Evolutionary conservation across 257 asterid genomes (phyloP), one percentile per base, ranked within the genome.

Genomic region (Nicotiana undulata): DNA sequence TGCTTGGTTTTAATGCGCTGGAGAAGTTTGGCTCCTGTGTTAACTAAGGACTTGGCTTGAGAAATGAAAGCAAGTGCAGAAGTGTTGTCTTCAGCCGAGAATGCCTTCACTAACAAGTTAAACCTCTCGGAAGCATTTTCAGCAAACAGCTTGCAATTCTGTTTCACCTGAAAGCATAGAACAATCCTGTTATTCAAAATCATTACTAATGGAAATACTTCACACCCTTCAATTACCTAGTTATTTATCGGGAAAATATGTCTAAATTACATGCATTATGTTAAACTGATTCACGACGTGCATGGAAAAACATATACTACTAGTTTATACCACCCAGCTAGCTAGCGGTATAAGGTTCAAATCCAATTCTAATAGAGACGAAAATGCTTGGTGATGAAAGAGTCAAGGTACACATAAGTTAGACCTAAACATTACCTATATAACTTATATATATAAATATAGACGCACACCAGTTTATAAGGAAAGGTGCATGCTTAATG

Each of bases 61-160:
- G 87, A 89, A 32, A 94, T 83, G 20, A 87, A 77, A 49, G 87
- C 88, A 82, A 80, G 85, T n/a, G 92, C 84, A 79, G 84, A 63
- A 34, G 72, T 55, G 78, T 81, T 88, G 82, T 91, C 94, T 82
- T 90, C 89, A 6, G 94, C 92, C 26, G 89, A 66, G 72, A 93
- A 94, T 1, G 97, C 97, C 84, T 90, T 90, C 70, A 89, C 66
- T 28, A 66, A 83, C 0, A 91, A 83, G 83, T 88, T 88, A 11
- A 93, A 76, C 84, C 97, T 90, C 82, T 88, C 89, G 0, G 96
- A 89, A 68, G 94, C 96, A 85, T 88, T 93, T 81, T 89, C 89
- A 3, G 83, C 74, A 59, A 88, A 93, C 24, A 87, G 70, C 78
- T 84, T 90, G 91, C 91, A 88, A 34, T 89, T 90, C 76, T 85